Percentiles rank a stretch among this genome's conserved stretches.
These are phyloP conservation scores for Pyrrhoderma lamaoense DNA, from an alignment of 1,284 basidiomycete genomes.

Conservation along the genomic window DNA sequence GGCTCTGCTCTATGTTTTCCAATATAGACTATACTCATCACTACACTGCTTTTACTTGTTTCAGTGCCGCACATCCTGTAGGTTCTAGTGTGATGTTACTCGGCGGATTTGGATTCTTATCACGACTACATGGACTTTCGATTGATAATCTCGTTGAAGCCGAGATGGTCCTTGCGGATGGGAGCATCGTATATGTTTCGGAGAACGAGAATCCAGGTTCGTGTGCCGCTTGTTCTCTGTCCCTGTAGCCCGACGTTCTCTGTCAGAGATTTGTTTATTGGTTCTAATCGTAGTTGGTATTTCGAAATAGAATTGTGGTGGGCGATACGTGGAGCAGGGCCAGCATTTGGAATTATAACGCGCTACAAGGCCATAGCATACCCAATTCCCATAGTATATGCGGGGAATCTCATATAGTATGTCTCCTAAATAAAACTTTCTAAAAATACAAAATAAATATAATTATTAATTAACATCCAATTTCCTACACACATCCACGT, in stretches of 20 bases:
- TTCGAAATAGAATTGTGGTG: conserved; percentile 74
- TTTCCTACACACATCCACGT: too few species aligned
- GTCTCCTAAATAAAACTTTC: too few species aligned
- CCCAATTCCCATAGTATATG: conserved; percentile 82
- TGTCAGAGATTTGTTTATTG: too few species aligned
- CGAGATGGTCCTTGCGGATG: conserved; percentile 78
- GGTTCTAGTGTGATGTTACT: conserved; percentile 81
- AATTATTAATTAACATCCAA: too few species aligned
- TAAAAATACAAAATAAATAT: too few species aligned
- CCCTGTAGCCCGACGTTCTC: too few species aligned
- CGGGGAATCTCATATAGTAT: conserved; percentile 85
- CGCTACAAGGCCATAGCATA: conserved; percentile 81
- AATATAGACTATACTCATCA: neutral
- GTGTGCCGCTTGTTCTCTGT: conserved; percentile 16
- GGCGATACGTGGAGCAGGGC: conserved; percentile 81
- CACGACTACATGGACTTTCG: conserved; percentile 75
- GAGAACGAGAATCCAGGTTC: conserved; percentile 59
- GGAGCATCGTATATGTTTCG: conserved; percentile 63
- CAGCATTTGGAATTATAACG: conserved; percentile 80
- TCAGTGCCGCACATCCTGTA: conserved; percentile 65
- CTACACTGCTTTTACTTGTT: too few species aligned
- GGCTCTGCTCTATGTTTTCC: conserved; percentile 15
- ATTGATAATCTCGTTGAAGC: conserved; percentile 83
- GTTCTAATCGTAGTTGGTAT: too few species aligned
- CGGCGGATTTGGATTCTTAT: conserved; percentile 86